A percentile compares a stretch with the other conserved stretches of the same genome.
These are phyloP conservation scores for Penicillium riverlandense DNA, from an alignment of 495 filamentous ascomycete genomes.

Conservation along the genomic window DNA sequence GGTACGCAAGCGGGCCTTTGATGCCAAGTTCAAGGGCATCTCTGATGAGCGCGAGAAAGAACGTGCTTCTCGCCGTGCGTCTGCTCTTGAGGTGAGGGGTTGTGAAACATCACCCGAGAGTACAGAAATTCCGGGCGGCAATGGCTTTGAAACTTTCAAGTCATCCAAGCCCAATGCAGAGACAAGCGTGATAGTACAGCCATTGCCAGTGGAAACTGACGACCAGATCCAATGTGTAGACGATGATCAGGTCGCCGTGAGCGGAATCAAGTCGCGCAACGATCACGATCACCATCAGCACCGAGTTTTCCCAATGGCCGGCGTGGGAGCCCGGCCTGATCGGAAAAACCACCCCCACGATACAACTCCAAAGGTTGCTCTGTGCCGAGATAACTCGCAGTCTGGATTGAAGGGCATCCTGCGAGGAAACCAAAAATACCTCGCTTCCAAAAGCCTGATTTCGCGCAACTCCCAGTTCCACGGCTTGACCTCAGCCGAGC, in stretches of 20 bases:
- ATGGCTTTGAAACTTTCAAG: neutral
- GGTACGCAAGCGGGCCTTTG: constrained; percentile 64
- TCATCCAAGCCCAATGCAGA: no score
- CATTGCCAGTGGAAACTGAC: neutral
- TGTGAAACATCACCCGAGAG: constrained; percentile 5
- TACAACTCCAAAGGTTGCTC: constrained; percentile 12
- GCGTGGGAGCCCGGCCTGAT: constrained; percentile 45
- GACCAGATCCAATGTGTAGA: constrained; percentile 17
- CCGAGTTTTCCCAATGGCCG: constrained; percentile 44
- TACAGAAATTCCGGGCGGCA: neutral
- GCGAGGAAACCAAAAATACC: constrained; percentile 29
- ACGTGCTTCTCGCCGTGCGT: constrained; percentile 4
- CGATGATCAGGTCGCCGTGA: constrained; percentile 28
- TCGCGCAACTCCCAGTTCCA: constrained; percentile 71
- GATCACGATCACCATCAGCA: constrained; percentile 21
- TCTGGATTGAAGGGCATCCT: constrained; percentile 19
- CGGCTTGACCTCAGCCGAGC: constrained; percentile 57
- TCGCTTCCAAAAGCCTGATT: constrained; percentile 39
- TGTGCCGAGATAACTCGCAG: constrained; percentile 9
- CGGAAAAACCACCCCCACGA: constrained; percentile 33
- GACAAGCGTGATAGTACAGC: no score
- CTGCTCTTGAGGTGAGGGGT: neutral
- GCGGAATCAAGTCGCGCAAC: constrained; percentile 4
- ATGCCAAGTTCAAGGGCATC: constrained; percentile 54
- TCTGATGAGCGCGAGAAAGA: constrained; percentile 34